Base-by-base conservation (phyloP, 495 filamentous ascomycete genomes). In the Tuber umbilicatum region DNA sequence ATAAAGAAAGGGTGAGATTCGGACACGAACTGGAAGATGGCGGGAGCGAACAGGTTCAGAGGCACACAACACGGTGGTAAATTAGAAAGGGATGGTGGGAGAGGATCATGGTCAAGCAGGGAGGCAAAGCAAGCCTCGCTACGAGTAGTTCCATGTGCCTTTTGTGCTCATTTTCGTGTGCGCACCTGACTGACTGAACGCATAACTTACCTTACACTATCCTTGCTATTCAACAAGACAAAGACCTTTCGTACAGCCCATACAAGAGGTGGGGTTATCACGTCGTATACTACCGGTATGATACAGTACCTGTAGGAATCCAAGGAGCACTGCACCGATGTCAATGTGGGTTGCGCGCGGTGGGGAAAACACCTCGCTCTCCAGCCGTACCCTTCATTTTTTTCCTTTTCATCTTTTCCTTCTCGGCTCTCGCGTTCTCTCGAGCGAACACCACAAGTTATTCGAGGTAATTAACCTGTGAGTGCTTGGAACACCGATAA, bases 151-250 rank as follows among this genome's bases (percentile, higher is more conserved):
- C 69, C 72, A 21, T 67, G 75, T 71, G 68, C 50, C 72, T 60
- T 70, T 76, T 71, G 73, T 70, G 64, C 64, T 47, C 41, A n/a
- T 71, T 73, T 39, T 68, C 21, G 67, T 77, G 72, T 64, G 55
- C 69, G 40, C 77, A 79, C 77, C 75, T 79, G 77, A 79, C 77
- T 74, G 73, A 74, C 27, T 41, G 68, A 70, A 40, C 35, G 73
- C 71, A 72, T 73, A 73, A 47, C 73, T 39, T 74, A 23, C 70
- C 69, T 77, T 38, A 42, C 72, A 67, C 75, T 70, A 73, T 69
- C 76, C 76, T 71, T 73, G 72, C 42, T 41, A 68, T 72, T 70
- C 55, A n/a, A 55, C 50, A 71, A 55, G 68, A 42, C 71, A 60
- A 64, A 71, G 55, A 64, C 14, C 2, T 27, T 64, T 64, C 12